Evolutionary conservation across 2,329 filamentous ascomycete genomes (phyloP), one percentile per base, ranked within the genome.

Genomic region (Penicillium italicum): DNA sequence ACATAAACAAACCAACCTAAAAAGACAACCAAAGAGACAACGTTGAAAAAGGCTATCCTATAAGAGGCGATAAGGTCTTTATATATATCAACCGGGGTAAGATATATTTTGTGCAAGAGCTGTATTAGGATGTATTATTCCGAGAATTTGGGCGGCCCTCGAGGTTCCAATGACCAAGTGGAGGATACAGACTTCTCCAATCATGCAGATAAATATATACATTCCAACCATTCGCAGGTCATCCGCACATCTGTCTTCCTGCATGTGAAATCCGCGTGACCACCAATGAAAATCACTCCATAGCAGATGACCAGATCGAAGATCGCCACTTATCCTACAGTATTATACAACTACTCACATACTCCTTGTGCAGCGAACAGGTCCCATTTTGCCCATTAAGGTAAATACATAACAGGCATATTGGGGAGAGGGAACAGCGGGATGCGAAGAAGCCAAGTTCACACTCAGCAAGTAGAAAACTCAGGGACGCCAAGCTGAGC

Each of bases 391-490:
- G 57, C 63, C 64, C 60, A 67, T 64, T 68, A 65, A 44, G 59
- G 57, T 67, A 70, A 60, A 56, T 69, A 69, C 65, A 69, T 63
- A 58, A 68, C 54, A 65, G 62, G 65, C 60, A 49, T 61, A 57
- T 64, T 57, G 52, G 53, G 43, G 40, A 43, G 20, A 49, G 43
- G 48, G 41, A 43, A 31, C 22, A 45, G 28, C 30, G 36, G 41
- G 43, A 57, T 55, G 50, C 50, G 58, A 48, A 50, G 31, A 41
- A 44, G 59, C 46, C 26, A 40, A 38, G 48, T 51, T 22, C 50
- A 57, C 40, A 50, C 47, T 18, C 47, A 41, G 33, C 34, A 58
- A 59, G 41, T 28, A 51, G 43, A 42, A 42, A 41, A 38, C 36
- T 43, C 31, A 55, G 41, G 42, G 28, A 50, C 36, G 44, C 50